phyloP scores from a whole-genome alignment of 2,329 filamentous ascomycete genomes.

The Drechslerella dactyloides region DNA sequence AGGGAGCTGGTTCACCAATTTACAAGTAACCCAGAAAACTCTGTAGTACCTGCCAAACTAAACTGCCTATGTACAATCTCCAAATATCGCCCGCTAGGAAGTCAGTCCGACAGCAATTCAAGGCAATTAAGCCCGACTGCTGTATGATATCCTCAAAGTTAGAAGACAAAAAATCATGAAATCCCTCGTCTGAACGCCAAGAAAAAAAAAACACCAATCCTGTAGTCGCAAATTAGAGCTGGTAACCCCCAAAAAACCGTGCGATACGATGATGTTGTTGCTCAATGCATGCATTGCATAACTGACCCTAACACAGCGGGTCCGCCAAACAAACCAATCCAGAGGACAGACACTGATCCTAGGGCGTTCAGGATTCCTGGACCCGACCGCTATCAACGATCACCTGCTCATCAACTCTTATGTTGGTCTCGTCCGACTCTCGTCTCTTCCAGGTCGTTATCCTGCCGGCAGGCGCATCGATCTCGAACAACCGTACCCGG shows the following conservation, averaged over 20 bases:
- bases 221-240: too few species aligned
- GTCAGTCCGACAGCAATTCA: too few species aligned
- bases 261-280: neutral
- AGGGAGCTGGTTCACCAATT: too few species aligned
- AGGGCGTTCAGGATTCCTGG: slow-evolving; percentile 15
- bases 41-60: too few species aligned
- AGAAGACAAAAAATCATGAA: too few species aligned
- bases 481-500: slow-evolving; percentile 84
- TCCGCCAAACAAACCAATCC: neutral
- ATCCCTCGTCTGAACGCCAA: too few species aligned
- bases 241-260: neutral
- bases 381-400: slow-evolving; percentile 68
- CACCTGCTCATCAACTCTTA: slow-evolving; percentile 68
- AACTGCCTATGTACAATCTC: too few species aligned
- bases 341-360: neutral
- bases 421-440: slow-evolving; percentile 65
- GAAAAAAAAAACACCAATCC: too few species aligned
- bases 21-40: too few species aligned
- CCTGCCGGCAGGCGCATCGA: slow-evolving; percentile 87
- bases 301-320: neutral
- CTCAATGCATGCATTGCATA: neutral
- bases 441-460: slow-evolving; percentile 92
- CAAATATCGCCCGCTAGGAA: too few species aligned
- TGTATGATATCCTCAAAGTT: too few species aligned
- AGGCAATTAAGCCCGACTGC: too few species aligned